Conservation (phyloP, 495 filamentous ascomycete genomes). For the Aeminium ludgeri region DNA sequence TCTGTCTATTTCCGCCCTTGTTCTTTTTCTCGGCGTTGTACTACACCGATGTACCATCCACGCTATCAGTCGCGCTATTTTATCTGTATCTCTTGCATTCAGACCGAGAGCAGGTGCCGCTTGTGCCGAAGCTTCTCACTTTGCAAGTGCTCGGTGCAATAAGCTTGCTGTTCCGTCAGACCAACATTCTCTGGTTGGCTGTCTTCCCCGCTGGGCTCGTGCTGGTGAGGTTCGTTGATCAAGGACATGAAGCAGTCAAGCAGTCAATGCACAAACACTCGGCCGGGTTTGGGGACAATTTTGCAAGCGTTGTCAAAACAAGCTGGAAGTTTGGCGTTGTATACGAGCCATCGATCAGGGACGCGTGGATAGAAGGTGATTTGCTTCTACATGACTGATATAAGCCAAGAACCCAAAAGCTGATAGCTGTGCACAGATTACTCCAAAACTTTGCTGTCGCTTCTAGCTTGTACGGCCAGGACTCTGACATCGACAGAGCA, state of each 20-base stretch:
- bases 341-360: conserved; percentile 40
- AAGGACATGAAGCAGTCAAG: conserved; percentile 5
- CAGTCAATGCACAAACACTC: conserved; percentile 3
- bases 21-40: conserved; percentile 93
- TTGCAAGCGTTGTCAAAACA: conserved; percentile 7
- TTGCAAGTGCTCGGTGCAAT: conserved; percentile 31
- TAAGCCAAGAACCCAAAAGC: conserved; percentile 1
- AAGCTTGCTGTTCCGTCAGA: conserved; percentile 68
- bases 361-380: conserved; percentile 27
- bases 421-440: conserved; percentile 42
- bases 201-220: conserved; percentile 69
- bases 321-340: conserved; percentile 26
- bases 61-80: conserved; percentile 35
- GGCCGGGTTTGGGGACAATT: conserved; percentile 11
- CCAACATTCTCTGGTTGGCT: conserved; percentile 91
- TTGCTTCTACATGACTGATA: conserved; percentile 18
- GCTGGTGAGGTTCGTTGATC: conserved; percentile 31
- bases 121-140: background rate
- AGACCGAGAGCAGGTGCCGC: background rate
- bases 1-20: conserved; percentile 70
- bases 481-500: conserved; percentile 37
- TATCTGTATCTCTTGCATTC: conserved; percentile 16
- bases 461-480: conserved; percentile 19
- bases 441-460: conserved; percentile 40
- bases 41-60: conserved; percentile 75